Conservation (phyloP, 345 rosid species). For the Draba incana region DNA sequence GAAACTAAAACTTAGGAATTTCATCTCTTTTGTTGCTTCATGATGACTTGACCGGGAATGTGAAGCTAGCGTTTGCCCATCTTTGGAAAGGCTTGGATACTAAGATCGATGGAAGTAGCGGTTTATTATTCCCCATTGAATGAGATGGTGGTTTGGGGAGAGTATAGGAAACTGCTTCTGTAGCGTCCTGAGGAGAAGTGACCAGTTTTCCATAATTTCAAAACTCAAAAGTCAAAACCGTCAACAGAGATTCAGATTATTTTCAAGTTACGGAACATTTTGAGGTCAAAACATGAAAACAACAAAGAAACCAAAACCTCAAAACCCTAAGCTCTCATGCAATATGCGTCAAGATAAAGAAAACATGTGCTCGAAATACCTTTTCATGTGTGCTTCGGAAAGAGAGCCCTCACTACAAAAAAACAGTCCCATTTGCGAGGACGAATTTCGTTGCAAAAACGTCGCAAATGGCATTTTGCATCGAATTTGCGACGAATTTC, state of each 20-base stretch:
- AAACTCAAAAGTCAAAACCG: too few relatives aligned
- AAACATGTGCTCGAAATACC: constrained; percentile 45
- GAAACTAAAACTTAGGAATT: constrained; percentile 61
- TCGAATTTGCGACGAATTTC: too few relatives aligned
- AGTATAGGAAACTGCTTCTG: constrained; percentile 41
- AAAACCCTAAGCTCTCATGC: neutral
- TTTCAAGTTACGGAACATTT: too few relatives aligned
- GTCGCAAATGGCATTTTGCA: too few relatives aligned
- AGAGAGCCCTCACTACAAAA: neutral
- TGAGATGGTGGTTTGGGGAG: constrained; percentile 53
- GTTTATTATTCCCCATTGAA: constrained; percentile 51
- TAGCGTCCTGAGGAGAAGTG: constrained; percentile 48
- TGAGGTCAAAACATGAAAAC: neutral
- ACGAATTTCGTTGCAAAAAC: too few relatives aligned
- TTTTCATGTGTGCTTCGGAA: constrained; percentile 33
- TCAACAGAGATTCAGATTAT: too few relatives aligned
- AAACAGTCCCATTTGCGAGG: too few relatives aligned
- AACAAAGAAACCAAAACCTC: constrained; percentile 10
- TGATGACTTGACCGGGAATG: constrained; percentile 70
- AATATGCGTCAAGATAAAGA: too few relatives aligned
- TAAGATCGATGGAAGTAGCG: constrained; percentile 58
- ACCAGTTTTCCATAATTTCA: constrained; percentile 25
- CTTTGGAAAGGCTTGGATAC: constrained; percentile 56
- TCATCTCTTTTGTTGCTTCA: constrained; percentile 49
- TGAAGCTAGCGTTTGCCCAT: constrained; percentile 59